Evolutionary conservation across 164 flowering plant species (phyloP).

Genomic region (Stephania cephalantha): DNA sequence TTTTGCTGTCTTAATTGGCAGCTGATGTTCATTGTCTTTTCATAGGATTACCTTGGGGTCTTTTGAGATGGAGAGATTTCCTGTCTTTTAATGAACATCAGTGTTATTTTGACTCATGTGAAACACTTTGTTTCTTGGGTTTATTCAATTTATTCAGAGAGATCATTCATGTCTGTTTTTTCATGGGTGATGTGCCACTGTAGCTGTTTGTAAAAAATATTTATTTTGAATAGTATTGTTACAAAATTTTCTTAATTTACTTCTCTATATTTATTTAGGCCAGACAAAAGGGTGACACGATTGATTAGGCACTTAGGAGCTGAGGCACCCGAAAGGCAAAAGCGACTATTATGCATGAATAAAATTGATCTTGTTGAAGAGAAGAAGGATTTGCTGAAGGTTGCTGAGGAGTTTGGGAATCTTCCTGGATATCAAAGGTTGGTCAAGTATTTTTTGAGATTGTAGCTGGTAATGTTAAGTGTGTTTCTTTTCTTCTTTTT

Average conservation of each 20-base stretch:
- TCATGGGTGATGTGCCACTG: background rate
- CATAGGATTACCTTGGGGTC: background rate
- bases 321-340: constrained; percentile 52
- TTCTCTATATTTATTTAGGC: constrained; percentile 33
- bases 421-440: constrained; percentile 92
- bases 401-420: constrained; percentile 70
- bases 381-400: constrained; percentile 78
- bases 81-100: background rate
- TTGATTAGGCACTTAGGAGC: constrained; percentile 74
- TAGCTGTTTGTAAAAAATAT: background rate
- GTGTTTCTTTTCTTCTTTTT: background rate
- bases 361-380: constrained; percentile 81
- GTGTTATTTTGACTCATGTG: background rate
- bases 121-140: background rate
- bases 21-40: background rate
- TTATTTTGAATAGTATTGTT: background rate
- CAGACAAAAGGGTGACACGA: constrained; percentile 70
- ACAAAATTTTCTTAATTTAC: background rate
- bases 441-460: constrained; percentile 1
- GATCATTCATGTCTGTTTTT: background rate
- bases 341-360: constrained; percentile 87
- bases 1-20: background rate
- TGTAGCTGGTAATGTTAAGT: background rate
- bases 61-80: too few species aligned
- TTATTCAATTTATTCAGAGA: background rate